Conservation (phyloP, 1,139 yeast species). For the Yamadazyma diddensiae region DNA sequence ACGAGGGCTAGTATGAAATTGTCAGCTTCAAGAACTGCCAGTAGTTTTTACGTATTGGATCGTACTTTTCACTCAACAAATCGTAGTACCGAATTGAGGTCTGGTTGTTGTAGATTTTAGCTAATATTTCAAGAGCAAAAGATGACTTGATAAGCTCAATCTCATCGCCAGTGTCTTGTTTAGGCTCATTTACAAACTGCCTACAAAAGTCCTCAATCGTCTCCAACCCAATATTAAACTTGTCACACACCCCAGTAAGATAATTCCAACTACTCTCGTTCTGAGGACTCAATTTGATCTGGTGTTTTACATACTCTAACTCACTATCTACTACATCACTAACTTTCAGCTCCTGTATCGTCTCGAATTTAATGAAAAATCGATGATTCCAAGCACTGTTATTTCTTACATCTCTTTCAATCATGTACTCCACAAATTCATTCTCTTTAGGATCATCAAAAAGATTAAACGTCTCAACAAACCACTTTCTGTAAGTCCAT, state of each 20-base stretch:
- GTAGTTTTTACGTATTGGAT: slow-evolving; percentile 65
- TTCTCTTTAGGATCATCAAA: slow-evolving; percentile 48
- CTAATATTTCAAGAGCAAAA: slow-evolving; percentile 67
- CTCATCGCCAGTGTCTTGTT: slow-evolving; percentile 11
- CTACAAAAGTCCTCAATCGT: slow-evolving; percentile 45
- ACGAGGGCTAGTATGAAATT: neutral
- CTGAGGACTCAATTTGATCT: slow-evolving; percentile 65
- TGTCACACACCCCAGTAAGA: slow-evolving; percentile 56
- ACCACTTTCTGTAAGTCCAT: slow-evolving; percentile 91
- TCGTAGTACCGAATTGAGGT: slow-evolving; percentile 45
- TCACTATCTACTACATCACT: slow-evolving; percentile 20
- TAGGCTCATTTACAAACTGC: slow-evolving; percentile 30
- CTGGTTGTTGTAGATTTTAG: slow-evolving; percentile 42
- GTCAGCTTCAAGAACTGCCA: slow-evolving; percentile 44
- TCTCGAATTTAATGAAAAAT: slow-evolving; percentile 50
- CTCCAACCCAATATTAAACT: slow-evolving; percentile 23
- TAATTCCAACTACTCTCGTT: slow-evolving; percentile 92
- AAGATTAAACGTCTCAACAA: slow-evolving; percentile 52
- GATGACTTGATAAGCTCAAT: slow-evolving; percentile 42
- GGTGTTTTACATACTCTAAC: slow-evolving; percentile 40
- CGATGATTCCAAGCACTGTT: slow-evolving; percentile 96
- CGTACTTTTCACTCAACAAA: slow-evolving; percentile 50
- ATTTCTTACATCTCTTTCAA: slow-evolving; percentile 70
- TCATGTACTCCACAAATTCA: slow-evolving; percentile 45
- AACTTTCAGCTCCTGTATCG: slow-evolving; percentile 14